These are phyloP conservation scores for Clavispora asparagi DNA, from an alignment of 805 yeast genomes.

Conservation along the genomic window DNA sequence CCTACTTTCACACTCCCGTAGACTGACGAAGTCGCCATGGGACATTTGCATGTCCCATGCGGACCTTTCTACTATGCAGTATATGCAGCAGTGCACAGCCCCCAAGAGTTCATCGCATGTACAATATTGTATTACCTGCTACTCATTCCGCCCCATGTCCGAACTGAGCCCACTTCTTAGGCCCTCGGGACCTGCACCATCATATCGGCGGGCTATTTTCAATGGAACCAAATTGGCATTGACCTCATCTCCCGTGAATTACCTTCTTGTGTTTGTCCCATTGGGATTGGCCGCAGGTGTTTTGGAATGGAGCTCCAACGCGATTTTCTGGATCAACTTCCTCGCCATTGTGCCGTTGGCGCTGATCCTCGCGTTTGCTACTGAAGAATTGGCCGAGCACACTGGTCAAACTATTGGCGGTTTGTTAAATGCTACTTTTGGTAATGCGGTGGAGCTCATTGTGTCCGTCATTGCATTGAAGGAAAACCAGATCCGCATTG, in stretches of 20 bases:
- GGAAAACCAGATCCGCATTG: slow-evolving; percentile 85
- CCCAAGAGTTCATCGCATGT: neutral
- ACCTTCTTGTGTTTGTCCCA: slow-evolving; percentile 79
- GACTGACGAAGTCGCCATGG: too few relatives aligned
- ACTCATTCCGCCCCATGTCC: neutral
- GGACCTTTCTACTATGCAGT: too few relatives aligned
- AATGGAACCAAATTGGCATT: slow-evolving; percentile 21
- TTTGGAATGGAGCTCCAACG: slow-evolving; percentile 48
- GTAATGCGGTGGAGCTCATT: slow-evolving; percentile 95
- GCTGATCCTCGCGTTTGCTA: slow-evolving; percentile 81
- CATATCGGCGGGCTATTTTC: neutral
- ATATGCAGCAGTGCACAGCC: neutral
- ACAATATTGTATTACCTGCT: neutral
- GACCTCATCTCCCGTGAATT: slow-evolving; percentile 67
- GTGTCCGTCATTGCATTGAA: slow-evolving; percentile 86
- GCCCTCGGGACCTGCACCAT: neutral
- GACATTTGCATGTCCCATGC: too few relatives aligned
- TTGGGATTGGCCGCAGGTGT: slow-evolving; percentile 74
- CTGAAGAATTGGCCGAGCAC: slow-evolving; percentile 83
- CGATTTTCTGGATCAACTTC: slow-evolving; percentile 70
- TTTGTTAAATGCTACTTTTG: slow-evolving; percentile 91
- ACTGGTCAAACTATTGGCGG: slow-evolving; percentile 95
- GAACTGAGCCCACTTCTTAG: slow-evolving; percentile 1
- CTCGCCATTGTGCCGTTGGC: slow-evolving; percentile 91
- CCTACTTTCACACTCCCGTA: too few relatives aligned